Conservation (phyloP, 179 eudicot genomes). For the Silene noctiflora region DNA sequence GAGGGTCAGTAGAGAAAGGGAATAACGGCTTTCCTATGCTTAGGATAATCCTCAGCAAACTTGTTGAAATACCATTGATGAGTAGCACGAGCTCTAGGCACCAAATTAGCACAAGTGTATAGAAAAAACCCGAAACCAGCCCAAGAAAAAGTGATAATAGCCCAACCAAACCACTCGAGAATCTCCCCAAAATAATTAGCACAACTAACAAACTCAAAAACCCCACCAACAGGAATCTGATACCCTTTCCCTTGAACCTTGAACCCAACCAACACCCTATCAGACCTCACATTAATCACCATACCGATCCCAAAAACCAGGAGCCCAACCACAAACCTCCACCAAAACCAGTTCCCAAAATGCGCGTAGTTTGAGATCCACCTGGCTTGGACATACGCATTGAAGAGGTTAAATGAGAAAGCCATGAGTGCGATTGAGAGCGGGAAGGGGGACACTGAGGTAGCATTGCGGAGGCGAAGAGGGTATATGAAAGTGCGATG, state of each 20-base stretch:
- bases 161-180: constrained; percentile 90
- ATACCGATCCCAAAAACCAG: constrained; percentile 52
- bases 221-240: constrained; percentile 62
- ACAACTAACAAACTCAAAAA: constrained; percentile 71
- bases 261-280: constrained; percentile 51
- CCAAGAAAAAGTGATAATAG: constrained; percentile 82
- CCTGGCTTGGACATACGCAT: constrained; percentile 61
- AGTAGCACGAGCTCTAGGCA: constrained; percentile 63
- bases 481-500: constrained; percentile 79
- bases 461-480: constrained; percentile 38
- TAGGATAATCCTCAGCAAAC: constrained; percentile 83
- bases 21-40: constrained; percentile 62
- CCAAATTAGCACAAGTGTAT: constrained; percentile 63
- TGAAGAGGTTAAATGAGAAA: constrained; percentile 55
- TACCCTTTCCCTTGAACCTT: constrained; percentile 63
- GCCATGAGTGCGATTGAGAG: constrained; percentile 48
- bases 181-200: constrained; percentile 85
- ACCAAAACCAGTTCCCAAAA: constrained; percentile 43
- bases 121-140: constrained; percentile 68
- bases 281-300: constrained; percentile 60
- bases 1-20: constrained; percentile 54
- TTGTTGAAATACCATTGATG: constrained; percentile 80
- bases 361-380: constrained; percentile 63
- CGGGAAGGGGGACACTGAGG: constrained; percentile 41
- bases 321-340: constrained; percentile 49